phyloP scores from a whole-genome alignment of 768 basidiomycete genomes.

The Tremella mesenterica region DNA sequence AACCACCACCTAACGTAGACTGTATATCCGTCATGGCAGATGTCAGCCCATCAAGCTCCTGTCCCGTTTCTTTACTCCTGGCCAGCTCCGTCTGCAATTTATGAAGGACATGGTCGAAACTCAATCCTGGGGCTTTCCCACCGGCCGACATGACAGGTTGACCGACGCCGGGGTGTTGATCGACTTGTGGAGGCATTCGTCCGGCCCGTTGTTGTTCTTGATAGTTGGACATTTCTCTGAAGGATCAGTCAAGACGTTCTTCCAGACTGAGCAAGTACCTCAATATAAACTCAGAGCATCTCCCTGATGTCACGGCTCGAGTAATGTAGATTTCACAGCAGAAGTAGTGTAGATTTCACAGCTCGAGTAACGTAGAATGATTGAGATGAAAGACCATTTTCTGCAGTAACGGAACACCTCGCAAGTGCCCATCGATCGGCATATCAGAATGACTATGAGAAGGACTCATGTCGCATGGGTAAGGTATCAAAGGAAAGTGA shows the following conservation, averaged over 20 bases:
- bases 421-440: too few species aligned
- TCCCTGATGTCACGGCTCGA: too few species aligned
- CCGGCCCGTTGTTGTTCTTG: constrained; percentile 35
- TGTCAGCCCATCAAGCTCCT: constrained; percentile 68
- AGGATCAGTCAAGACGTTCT: background rate
- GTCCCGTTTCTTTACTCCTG: constrained; percentile 86
- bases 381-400: background rate
- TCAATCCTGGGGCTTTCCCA: constrained; percentile 63
- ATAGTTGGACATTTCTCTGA: constrained; percentile 34
- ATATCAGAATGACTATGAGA: too few species aligned
- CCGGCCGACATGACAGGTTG: constrained; percentile 44
- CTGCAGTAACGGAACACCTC: too few species aligned
- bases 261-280: too few species aligned
- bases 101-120: constrained; percentile 83
- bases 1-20: constrained; percentile 73
- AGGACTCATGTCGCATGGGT: too few species aligned
- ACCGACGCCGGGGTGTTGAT: constrained; percentile 11
- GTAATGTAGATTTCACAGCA: too few species aligned
- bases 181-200: constrained; percentile 3
- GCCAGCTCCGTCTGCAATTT: constrained; percentile 87
- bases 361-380: background rate
- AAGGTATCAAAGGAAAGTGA: background rate
- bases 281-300: too few species aligned
- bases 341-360: too few species aligned
- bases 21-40: constrained; percentile 82